A percentile compares a stretch with the other conserved stretches of the same genome.
Conservation (phyloP, 371 early-diverging fungal species). For the Apophysomyces ossiformis region DNA sequence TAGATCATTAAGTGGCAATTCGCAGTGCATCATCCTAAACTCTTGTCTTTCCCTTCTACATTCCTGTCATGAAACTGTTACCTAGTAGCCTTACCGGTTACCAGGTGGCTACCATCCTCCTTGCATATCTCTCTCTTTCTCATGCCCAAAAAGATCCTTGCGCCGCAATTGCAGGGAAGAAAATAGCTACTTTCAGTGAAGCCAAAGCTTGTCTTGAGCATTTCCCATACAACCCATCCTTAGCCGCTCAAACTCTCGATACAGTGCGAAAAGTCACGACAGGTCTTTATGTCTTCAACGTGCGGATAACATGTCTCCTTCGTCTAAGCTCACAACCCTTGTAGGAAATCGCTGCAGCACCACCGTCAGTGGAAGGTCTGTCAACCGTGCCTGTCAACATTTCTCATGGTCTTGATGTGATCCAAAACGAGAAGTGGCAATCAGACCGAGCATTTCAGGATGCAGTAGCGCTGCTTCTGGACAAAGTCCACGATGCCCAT, state of each 20-base stretch:
- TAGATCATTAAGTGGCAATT: no score
- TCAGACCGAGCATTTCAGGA: constrained; percentile 56
- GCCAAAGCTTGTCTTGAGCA: constrained; percentile 56
- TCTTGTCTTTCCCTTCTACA: no score
- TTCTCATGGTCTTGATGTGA: constrained; percentile 46
- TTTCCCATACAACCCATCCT: constrained; percentile 46
- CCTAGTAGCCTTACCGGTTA: no score
- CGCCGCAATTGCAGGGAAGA: constrained; percentile 47
- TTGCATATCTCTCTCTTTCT: constrained; percentile 92
- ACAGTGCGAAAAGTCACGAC: constrained; percentile 49
- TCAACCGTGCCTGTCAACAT: constrained; percentile 50
- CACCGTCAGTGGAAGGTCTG: constrained; percentile 45
- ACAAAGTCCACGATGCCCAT: constrained; percentile 57
- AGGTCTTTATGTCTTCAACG: constrained; percentile 57
- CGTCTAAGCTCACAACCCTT: background rate
- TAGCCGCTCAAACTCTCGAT: constrained; percentile 48
- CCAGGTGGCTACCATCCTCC: constrained; percentile 51
- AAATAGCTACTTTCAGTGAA: constrained; percentile 44
- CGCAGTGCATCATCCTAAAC: no score
- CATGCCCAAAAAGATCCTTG: constrained; percentile 39
- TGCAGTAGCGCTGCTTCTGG: constrained; percentile 49
- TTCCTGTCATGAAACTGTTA: no score
- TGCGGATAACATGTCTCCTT: constrained; percentile 20
- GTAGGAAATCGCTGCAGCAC: constrained; percentile 53
- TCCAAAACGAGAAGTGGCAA: constrained; percentile 45